A percentile compares a stretch with the other conserved stretches of the same genome.
phyloP scores from a whole-genome alignment of 2,329 filamentous ascomycete genomes.

The Diaporthe citri region DNA sequence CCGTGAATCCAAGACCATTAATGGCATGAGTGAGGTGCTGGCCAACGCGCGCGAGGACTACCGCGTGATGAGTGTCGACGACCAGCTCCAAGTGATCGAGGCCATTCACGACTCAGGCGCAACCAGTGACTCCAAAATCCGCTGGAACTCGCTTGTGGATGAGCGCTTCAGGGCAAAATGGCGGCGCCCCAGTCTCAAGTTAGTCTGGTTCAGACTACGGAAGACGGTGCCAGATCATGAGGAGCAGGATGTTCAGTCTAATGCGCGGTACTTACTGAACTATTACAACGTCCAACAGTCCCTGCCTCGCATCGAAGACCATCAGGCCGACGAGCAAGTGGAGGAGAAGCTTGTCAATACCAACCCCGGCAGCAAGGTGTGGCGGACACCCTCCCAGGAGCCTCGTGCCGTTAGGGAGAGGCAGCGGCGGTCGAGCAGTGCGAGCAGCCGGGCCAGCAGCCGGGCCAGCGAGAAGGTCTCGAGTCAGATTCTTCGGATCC shows the following conservation, averaged over 20 bases:
- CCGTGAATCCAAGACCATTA: conserved; percentile 44
- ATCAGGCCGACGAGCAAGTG: conserved; percentile 29
- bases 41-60: conserved; percentile 59
- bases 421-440: conserved; percentile 35
- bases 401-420: conserved; percentile 34
- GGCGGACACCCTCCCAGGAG: conserved; percentile 29
- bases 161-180: conserved; percentile 55
- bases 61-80: conserved; percentile 55
- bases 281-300: conserved; percentile 20
- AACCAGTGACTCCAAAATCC: conserved; percentile 59
- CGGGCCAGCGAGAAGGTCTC: conserved; percentile 22
- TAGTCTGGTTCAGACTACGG: conserved; percentile 56
- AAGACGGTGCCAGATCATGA: conserved; percentile 50
- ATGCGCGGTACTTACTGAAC: conserved; percentile 51
- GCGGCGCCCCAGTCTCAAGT: conserved; percentile 52
- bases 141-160: conserved; percentile 61
- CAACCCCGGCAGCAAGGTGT: conserved; percentile 27
- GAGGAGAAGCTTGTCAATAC: conserved; percentile 35
- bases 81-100: conserved; percentile 59
- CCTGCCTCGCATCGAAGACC: conserved; percentile 19
- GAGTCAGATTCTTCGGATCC: conserved; percentile 31
- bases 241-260: conserved; percentile 50
- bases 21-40: conserved; percentile 55
- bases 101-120: conserved; percentile 58
- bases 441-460: conserved; percentile 31